Evolutionary conservation across 2,329 filamentous ascomycete genomes (phyloP).

Genomic region (Coniochaeta ligniaria): DNA sequence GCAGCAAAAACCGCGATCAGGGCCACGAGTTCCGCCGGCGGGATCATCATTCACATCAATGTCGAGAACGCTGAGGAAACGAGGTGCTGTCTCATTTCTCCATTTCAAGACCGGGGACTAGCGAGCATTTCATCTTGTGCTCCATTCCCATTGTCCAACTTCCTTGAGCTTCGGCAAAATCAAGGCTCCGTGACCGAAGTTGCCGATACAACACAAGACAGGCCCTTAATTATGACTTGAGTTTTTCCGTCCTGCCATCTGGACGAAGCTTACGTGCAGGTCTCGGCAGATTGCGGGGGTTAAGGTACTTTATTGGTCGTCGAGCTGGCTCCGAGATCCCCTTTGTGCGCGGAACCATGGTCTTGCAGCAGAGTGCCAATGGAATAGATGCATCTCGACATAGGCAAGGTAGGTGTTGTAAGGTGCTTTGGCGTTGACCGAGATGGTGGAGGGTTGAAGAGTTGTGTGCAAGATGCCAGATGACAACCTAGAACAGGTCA

Average conservation of each 20-base stretch:
- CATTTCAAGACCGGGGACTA: neutral
- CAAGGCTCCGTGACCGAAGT: neutral
- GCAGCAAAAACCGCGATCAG: conserved; percentile 2
- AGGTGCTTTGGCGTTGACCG: too few relatives aligned
- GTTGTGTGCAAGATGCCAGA: too few relatives aligned
- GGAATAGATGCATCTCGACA: too few relatives aligned
- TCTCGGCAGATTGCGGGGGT: neutral
- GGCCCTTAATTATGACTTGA: neutral
- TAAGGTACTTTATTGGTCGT: neutral
- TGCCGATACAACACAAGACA: conserved; percentile 10
- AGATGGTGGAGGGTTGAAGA: too few relatives aligned
- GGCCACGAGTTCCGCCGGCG: neutral
- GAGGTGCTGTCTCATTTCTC: neutral
- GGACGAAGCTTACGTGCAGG: neutral
- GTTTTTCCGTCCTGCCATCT: conserved; percentile 7
- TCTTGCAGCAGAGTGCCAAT: too few relatives aligned
- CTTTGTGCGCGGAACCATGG: neutral
- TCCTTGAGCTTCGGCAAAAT: too few relatives aligned
- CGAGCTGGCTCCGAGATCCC: neutral
- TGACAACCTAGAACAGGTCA: too few relatives aligned
- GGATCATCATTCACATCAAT: neutral
- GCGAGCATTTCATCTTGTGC: neutral
- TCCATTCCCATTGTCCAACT: too few relatives aligned
- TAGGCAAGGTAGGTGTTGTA: too few relatives aligned
- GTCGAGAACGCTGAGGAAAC: neutral